A percentile compares a stretch with the other conserved stretches of the same genome.
Evolutionary conservation across 495 filamentous ascomycete genomes (phyloP).

Genomic region (Daldinia concentrica): DNA sequence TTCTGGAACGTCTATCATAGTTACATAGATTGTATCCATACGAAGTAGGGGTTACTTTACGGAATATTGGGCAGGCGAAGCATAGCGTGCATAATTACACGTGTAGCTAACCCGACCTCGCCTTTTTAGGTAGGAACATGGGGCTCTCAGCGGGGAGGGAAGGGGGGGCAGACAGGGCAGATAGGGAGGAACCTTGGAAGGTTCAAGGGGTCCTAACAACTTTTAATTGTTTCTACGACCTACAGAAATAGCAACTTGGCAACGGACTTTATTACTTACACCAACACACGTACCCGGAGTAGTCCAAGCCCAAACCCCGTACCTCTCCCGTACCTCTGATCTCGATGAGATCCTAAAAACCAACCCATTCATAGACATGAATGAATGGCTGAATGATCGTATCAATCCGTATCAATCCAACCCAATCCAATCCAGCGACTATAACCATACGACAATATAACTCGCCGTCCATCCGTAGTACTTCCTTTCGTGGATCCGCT

Average conservation of each 20-base stretch:
- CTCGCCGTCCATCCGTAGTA: conserved; percentile 3
- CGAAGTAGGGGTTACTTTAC: conserved; percentile 1
- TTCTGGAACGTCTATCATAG: neutral
- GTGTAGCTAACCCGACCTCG: conserved; percentile 18
- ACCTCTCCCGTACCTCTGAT: conserved; percentile 6
- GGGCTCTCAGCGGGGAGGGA: conserved; percentile 37
- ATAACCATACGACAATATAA: conserved; percentile 17
- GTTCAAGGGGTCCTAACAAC: conserved; percentile 25
- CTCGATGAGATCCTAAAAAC: conserved; percentile 15
- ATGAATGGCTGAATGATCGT: conserved; percentile 13
- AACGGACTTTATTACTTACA: conserved; percentile 18
- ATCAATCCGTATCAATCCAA: conserved; percentile 6
- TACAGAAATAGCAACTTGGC: conserved; percentile 34
- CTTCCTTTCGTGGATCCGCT: conserved; percentile 20
- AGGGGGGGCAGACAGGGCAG: conserved; percentile 8
- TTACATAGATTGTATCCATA: conserved; percentile 10
- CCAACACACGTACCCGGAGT: conserved; percentile 17
- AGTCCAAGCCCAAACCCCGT: conserved; percentile 15
- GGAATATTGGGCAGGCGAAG: neutral
- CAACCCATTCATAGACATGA: neutral
- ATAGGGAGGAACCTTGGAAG: conserved; percentile 13
- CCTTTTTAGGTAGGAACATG: conserved; percentile 25
- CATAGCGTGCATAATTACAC: conserved; percentile 4
- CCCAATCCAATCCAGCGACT: conserved; percentile 14
- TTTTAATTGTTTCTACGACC: conserved; percentile 24